These are phyloP conservation scores for Cutaneotrichosporon dermatis DNA, from an alignment of 1,284 basidiomycete species.

Conservation along the genomic window DNA sequence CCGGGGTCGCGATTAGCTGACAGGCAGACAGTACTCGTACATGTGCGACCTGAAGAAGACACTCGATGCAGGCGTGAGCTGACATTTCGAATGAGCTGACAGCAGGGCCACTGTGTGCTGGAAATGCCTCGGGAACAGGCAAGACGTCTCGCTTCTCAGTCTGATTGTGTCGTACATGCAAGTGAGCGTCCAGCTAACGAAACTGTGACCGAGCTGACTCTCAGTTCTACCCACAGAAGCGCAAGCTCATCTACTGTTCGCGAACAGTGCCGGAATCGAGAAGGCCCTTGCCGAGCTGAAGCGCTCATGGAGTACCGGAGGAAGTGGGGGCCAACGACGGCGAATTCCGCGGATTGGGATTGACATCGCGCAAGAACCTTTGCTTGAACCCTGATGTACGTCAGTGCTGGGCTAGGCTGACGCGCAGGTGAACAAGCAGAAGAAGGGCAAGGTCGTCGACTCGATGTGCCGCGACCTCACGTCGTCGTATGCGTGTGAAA, in stretches of 20 bases:
- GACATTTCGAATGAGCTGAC: neutral
- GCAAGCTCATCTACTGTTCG: slow-evolving; percentile 98
- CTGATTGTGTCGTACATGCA: slow-evolving; percentile 98
- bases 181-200: slow-evolving; percentile 51
- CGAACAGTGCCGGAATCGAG: slow-evolving; percentile 99
- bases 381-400: slow-evolving; percentile 91
- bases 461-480: slow-evolving; percentile 95
- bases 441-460: slow-evolving; percentile 96
- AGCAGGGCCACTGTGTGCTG: slow-evolving; percentile 91
- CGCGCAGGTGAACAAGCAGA: slow-evolving; percentile 81
- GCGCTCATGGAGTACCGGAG: slow-evolving; percentile 90
- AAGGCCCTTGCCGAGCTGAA: slow-evolving; percentile 96
- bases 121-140: slow-evolving; percentile 99
- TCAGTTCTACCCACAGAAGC: slow-evolving; percentile 82
- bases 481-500: slow-evolving; percentile 76
- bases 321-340: slow-evolving; percentile 70
- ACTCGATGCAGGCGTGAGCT: slow-evolving; percentile 70
- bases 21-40: slow-evolving; percentile 90
- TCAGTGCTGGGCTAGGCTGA: slow-evolving; percentile 6
- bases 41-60: slow-evolving; percentile 98
- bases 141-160: slow-evolving; percentile 97
- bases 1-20: no score
- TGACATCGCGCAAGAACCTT: slow-evolving; percentile 94
- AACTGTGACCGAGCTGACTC: neutral
- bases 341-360: slow-evolving; percentile 80